These are phyloP conservation scores for Paecilomyces sp. DNA, from an alignment of 2,329 filamentous ascomycete genomes.

Conservation along the genomic window DNA sequence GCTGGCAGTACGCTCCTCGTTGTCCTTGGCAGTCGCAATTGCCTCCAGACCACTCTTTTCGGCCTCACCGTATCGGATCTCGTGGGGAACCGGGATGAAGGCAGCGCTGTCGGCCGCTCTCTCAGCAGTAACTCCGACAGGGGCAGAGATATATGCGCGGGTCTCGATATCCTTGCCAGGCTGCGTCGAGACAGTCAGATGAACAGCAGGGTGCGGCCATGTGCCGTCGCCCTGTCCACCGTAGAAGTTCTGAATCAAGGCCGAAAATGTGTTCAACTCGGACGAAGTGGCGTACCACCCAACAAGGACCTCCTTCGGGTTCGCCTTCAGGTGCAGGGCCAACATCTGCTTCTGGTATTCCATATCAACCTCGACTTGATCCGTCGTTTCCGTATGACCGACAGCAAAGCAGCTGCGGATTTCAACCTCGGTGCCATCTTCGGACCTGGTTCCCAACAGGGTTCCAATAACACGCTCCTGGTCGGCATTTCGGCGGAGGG, in stretches of 20 bases:
- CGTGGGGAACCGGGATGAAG: conserved; percentile 95
- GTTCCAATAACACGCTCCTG: conserved; percentile 96
- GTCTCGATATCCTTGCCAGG: conserved; percentile 84
- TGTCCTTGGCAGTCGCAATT: conserved; percentile 73
- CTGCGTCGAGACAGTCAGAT: conserved; percentile 88
- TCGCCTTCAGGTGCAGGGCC: conserved; percentile 83
- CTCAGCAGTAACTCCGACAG: conserved; percentile 90
- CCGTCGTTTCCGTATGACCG: conserved; percentile 94
- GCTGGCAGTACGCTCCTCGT: conserved; percentile 64
- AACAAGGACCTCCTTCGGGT: conserved; percentile 86
- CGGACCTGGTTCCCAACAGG: conserved; percentile 82
- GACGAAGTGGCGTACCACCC: conserved; percentile 98
- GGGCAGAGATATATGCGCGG: conserved; percentile 88
- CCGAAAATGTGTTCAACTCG: conserved; percentile 97
- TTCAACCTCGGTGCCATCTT: conserved; percentile 95
- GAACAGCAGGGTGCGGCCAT: conserved; percentile 93
- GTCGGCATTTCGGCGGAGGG: conserved; percentile 81
- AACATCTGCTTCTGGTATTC: conserved; percentile 99
- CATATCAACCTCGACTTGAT: conserved; percentile 99
- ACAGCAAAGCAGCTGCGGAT: conserved; percentile 96
- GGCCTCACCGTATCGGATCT: conserved; percentile 79
- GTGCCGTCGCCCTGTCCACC: conserved; percentile 93
- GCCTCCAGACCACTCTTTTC: conserved; percentile 73
- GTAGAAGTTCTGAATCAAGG: conserved; percentile 99
- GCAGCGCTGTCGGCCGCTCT: conserved; percentile 92